Base-by-base conservation (phyloP, 345 rosid genomes). In the Eucalyptus regnans region DNA sequence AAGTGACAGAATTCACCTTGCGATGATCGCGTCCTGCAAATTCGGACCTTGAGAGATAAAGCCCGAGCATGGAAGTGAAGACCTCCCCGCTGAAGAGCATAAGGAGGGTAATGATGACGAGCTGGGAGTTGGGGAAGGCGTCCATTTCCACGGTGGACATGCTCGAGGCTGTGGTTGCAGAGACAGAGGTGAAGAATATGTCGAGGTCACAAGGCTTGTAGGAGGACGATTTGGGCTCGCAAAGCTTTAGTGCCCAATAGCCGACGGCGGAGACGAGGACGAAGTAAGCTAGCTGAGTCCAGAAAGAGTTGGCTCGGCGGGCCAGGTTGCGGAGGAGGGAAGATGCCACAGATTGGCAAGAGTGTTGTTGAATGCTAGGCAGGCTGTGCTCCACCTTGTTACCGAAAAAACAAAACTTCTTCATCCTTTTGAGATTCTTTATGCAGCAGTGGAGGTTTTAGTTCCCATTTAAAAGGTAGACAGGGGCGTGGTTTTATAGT, bases 161-260 rank as follows among this genome's bases (percentile, higher is more conserved):
- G 91, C 98, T 95, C 13, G 99, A 95, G 49, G 91, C 93, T 0
- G 99, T 94, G 17, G 92, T 18, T 2, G 96, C 95, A 14, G 98
- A 97, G 25, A 94, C 95, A 33, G 97, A 94, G 9, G 97, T 97
- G 93, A 97, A 97, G 92, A 94, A 95, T 71, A 92, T 22, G 50
- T 97, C 98, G 8, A 95, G 33, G 89, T 90, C 90, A 64, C 43
- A 18, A 49, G 90, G 41, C 52, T 46, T 48, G 31, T 6, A 66
- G 17, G 89, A 88, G 52, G 64, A 29, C 17, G 92, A 80, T 92
- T 89, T 94, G 22, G 97, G 93, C 48, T 87, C 92, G 6, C 92
- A 51, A 46, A 90, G 58, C n/a, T 86, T 94, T 68, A 96, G 89
- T 86, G 91, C 91, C 10, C 89, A 58, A 37, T 68, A 89, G 37